Base-by-base conservation (phyloP, 2,329 filamentous ascomycete species). In the Neonectria faginata region DNA sequence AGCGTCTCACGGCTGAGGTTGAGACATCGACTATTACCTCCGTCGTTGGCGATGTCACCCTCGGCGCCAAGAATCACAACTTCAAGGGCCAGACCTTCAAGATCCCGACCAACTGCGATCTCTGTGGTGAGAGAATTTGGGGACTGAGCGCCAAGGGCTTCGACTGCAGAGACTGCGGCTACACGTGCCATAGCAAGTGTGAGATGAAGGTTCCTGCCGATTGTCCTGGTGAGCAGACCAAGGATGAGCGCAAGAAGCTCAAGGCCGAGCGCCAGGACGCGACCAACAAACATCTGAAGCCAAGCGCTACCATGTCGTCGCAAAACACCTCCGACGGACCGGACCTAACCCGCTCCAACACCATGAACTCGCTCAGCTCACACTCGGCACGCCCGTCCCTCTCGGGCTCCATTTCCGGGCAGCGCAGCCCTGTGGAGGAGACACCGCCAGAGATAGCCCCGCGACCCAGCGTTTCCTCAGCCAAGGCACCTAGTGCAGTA, bases 31-130 rank as follows among this genome's bases (percentile, higher is more conserved):
- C 94, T 2, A 97, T 99, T 75, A 95, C 93, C n/a, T 85, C 90
- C 10, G 92, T 90, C 0, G 95, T 97, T 3, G 96, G 96, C 39
- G 96, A 99, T 76, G 87, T 99, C 59, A 97, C 94, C 2, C 84
- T 97, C 20, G 95, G 95, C 18, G 94, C 94, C 11, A 93, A 93
- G 77, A 97, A 94, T 75, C 96, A 99, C 83, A 96, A 97, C 75
- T 99, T 99, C 86, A 97, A 97, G 80, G 90, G 93, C n/a, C 94
- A 98, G 76, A 98, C 96, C 0, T 99, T 98, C 85, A 98, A 98
- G 79, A 97, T 99, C 65, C 97, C 97, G 0, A 99, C 96, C 5
- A 98, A 98, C 77, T 99, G 96, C 81, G 96, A 99, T 78, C 86
- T 97, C 12, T 99, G 96, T 73, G 94, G 94, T 18, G 96, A 99